Base-by-base conservation (phyloP, 2,329 filamentous ascomycete genomes). In the Cladosporium sp. region DNA sequence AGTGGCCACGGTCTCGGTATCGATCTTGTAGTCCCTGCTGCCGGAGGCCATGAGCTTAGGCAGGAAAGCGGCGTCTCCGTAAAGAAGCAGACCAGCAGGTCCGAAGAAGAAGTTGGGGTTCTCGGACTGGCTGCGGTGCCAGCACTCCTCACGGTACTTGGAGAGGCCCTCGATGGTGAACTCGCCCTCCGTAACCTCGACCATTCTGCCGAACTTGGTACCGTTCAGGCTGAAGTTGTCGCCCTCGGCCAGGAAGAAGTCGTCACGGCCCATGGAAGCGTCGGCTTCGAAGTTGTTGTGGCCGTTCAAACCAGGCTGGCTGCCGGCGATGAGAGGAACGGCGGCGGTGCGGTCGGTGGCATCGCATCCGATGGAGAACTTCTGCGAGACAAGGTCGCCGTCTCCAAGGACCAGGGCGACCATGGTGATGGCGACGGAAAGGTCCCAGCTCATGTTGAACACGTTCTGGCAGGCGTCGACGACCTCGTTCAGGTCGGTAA, bases 41-140 rank as follows among this genome's bases (percentile, higher is more conserved):
- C 64, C 63, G 16, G 56, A 62, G 5, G 71, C 69, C 57, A 71
- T 69, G n/a, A 72, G 60, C 47, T 68, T 64, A 57, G 71, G 72
- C 7, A 73, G 53, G 62, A 73, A 72, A 35, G 65, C 67, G 2
- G 70, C 63, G 29, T 69, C 69, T 20, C 69, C 69, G 52, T 66
- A 69, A 5, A 69, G 61, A 2, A 72, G 57, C 3, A 72, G 50
- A 8, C 59, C 58, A 11, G 66, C 55, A 2, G 69, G 69, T n/a
- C 68, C 67, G 50, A 70, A 72, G 59, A 62, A 71, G 62, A 72
- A 71, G 52, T 70, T 67, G 13, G 59, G 55, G 51, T 70, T 72
- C 38, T 65, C 57, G n/a, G 59, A 57, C 9, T 64, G 52, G 5
- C 64, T 68, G 38, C 70, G 64, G 19, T 69, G 60, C 56, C 70